phyloP scores from a whole-genome alignment of 2,329 filamentous ascomycete genomes.

The Pestalotiopsis sp. region DNA sequence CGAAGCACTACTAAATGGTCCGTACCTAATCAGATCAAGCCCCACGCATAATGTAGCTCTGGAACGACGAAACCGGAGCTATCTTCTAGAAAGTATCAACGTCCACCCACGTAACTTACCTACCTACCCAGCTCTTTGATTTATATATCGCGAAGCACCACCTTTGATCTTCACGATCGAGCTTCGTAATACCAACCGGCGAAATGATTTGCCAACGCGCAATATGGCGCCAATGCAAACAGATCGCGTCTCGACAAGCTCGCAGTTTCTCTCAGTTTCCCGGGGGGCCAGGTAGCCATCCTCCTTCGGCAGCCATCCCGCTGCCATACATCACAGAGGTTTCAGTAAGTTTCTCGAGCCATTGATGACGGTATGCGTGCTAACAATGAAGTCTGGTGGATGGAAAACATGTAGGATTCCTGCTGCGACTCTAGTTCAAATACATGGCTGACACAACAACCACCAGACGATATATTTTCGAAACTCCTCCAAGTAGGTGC shows the following conservation, averaged over 20 bases:
- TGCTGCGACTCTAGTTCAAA: constrained; percentile 32
- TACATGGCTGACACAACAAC: constrained; percentile 25
- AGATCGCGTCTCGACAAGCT: constrained; percentile 35
- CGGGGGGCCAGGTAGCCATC: constrained; percentile 31
- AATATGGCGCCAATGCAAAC: constrained; percentile 36
- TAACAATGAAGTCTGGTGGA: constrained; percentile 64
- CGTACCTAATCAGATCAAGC: neutral
- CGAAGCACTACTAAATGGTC: neutral
- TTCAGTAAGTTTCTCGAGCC: constrained; percentile 40
- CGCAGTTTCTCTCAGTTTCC: constrained; percentile 48
- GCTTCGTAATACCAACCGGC: neutral
- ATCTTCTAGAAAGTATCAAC: neutral
- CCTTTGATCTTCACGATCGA: neutral
- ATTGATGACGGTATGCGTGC: constrained; percentile 18
- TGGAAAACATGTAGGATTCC: constrained; percentile 73
- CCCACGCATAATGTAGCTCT: neutral
- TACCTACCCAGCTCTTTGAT: neutral
- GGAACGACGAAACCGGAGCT: neutral
- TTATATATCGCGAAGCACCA: neutral
- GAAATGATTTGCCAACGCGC: constrained; percentile 39
- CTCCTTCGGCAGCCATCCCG: constrained; percentile 43
- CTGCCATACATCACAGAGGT: constrained; percentile 63
- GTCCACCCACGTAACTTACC: neutral
- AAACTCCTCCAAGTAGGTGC: constrained; percentile 69
- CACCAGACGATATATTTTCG: constrained; percentile 78